A percentile compares a stretch with the other conserved stretches of the same genome.
These are phyloP conservation scores for Ophiorrhiza pumila DNA, from an alignment of 257 asterid species.

Conservation along the genomic window DNA sequence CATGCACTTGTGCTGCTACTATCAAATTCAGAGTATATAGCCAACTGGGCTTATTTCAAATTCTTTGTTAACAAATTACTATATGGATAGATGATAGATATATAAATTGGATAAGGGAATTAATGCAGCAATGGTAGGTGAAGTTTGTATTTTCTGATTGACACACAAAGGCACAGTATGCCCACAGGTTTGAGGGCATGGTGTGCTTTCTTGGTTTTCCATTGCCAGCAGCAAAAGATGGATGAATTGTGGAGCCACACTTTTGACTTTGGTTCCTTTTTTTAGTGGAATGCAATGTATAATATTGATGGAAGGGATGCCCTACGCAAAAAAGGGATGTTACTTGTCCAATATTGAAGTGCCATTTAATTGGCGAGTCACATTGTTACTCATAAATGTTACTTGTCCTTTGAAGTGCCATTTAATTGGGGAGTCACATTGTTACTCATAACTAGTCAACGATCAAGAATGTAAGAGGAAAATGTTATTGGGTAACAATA, in stretches of 20 bases:
- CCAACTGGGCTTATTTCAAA: too few relatives aligned
- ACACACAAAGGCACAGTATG: conserved; percentile 4
- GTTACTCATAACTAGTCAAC: background rate
- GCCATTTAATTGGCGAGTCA: conserved; percentile 6
- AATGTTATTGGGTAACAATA: background rate
- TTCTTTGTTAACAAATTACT: too few relatives aligned
- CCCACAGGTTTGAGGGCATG: conserved; percentile 15
- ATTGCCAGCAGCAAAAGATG: background rate
- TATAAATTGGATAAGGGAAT: background rate
- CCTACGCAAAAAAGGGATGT: background rate
- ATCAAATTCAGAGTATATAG: background rate
- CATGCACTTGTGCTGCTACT: background rate
- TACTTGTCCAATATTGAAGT: background rate
- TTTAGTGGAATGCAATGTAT: conserved; percentile 9
- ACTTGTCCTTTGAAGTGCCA: background rate
- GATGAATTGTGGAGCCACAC: conserved; percentile 10
- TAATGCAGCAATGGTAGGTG: background rate
- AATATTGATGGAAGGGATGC: background rate
- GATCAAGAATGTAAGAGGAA: background rate
- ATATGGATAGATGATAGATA: too few relatives aligned
- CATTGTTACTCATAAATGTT: background rate
- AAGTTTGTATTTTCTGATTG: background rate
- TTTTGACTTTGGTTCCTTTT: conserved; percentile 10
- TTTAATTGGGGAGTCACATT: conserved; percentile 2
- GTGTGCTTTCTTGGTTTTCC: background rate